phyloP scores from a whole-genome alignment of 177 flowering plant genomes.

The Telopea speciosissima region DNA sequence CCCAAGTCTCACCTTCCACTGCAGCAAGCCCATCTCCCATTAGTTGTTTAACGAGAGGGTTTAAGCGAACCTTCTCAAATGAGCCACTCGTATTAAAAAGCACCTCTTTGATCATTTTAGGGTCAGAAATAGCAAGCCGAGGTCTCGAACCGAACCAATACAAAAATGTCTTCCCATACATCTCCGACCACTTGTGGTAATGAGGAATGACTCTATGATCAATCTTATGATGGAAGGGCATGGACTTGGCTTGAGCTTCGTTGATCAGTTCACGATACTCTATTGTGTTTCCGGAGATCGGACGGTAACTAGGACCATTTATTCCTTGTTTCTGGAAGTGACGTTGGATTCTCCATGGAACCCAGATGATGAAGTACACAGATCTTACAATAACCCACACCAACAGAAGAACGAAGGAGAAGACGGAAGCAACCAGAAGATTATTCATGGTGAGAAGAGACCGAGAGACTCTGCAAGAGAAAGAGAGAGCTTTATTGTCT shows the following conservation, averaged over 20 bases:
- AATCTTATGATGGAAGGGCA: too few relatives aligned
- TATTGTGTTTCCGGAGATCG: too few relatives aligned
- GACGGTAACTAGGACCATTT: too few relatives aligned
- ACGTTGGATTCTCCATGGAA: slow-evolving; percentile 38
- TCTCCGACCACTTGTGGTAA: slow-evolving; percentile 35
- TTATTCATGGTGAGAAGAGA: neutral
- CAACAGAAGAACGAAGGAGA: slow-evolving; percentile 6
- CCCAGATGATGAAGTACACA: slow-evolving; percentile 25
- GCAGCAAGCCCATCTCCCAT: slow-evolving; percentile 60
- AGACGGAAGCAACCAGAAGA: too few relatives aligned
- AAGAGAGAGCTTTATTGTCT: too few relatives aligned
- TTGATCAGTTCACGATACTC: too few relatives aligned
- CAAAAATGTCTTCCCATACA: slow-evolving; percentile 57
- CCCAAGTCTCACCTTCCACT: slow-evolving; percentile 61
- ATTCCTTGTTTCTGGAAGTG: too few relatives aligned
- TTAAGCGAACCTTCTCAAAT: slow-evolving; percentile 30
- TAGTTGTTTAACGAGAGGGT: slow-evolving; percentile 44
- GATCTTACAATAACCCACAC: slow-evolving; percentile 15
- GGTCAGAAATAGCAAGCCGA: slow-evolving; percentile 50
- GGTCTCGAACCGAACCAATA: slow-evolving; percentile 71
- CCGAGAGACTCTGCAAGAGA: neutral
- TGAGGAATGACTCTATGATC: slow-evolving; percentile 17
- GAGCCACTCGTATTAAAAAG: slow-evolving; percentile 32
- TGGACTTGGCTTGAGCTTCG: too few relatives aligned
- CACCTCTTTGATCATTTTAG: slow-evolving; percentile 57